Conservation (phyloP, 2,329 filamentous ascomycete species). For the Ophiosphaerella herpotricha region DNA sequence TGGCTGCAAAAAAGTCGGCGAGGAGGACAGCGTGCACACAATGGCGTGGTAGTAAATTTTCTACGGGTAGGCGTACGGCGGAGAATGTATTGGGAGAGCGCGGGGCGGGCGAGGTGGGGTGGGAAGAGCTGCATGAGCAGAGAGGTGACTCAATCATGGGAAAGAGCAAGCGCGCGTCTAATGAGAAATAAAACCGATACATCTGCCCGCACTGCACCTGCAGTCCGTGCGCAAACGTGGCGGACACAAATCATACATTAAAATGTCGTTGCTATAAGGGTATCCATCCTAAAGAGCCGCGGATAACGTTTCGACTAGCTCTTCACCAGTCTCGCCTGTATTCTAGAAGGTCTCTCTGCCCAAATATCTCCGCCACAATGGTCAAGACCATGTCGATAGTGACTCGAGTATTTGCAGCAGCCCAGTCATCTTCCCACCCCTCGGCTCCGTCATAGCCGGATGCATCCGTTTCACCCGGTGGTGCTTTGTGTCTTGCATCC, state of each 20-base stretch:
- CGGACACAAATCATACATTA: no score
- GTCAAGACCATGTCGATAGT: conserved; percentile 92
- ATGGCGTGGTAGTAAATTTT: conserved; percentile 15
- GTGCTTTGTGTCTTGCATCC: no score
- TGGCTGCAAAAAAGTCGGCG: conserved; percentile 22
- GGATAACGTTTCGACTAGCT: no score
- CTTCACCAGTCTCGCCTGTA: conserved; percentile 60
- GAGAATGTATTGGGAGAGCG: conserved; percentile 28
- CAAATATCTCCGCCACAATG: conserved; percentile 84
- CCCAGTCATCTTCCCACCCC: conserved; percentile 24
- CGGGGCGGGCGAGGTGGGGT: conserved; percentile 39
- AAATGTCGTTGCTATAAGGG: no score
- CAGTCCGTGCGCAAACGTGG: conserved; percentile 16
- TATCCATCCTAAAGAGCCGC: no score
- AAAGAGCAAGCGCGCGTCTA: conserved; percentile 23
- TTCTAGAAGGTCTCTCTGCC: conserved; percentile 82
- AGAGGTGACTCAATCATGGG: conserved; percentile 33
- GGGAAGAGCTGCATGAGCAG: conserved; percentile 34
- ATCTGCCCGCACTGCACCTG: neutral
- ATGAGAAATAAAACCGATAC: conserved; percentile 9
- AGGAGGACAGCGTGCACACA: conserved; percentile 10
- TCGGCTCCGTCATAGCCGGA: neutral
- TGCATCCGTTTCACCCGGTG: neutral
- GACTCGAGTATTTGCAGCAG: conserved; percentile 58
- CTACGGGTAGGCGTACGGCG: conserved; percentile 21